Base-by-base conservation (phyloP, 139 green algal genomes). In the Chlorella sp. region DNA sequence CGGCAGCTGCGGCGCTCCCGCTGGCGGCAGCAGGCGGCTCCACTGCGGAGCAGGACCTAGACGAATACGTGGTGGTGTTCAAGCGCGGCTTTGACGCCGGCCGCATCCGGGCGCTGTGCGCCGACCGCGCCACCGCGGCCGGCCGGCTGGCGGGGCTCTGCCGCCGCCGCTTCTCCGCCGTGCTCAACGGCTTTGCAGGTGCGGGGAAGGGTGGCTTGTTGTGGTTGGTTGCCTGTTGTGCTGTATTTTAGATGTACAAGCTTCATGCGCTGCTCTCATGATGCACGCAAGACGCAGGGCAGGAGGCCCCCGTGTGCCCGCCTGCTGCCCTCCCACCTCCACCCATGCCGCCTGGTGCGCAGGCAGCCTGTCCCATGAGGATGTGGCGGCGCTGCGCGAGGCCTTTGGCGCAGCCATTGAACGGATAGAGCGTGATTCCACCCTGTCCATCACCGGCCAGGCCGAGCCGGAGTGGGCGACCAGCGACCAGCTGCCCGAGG, bases 171-270 rank as follows among this genome's bases (percentile, higher is more conserved):
- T 85, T 78, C 67, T 78, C 67, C 25, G 11, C 30, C 30, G 11
- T 67, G 30, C 67, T 85, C 21, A 78, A 78, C 47, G 80, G 80
- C 65, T 85, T 85, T 63, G 47, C 65, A 41, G 80, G 80, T 78
- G 63, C 15, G 78, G 4, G 68, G 68, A 16, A 16, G n/a, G 23
- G 30, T 16, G 9, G 32, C 44, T 55, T 51, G 20, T 18, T 36
- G 11, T 20, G 30, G 16, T 7, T 47, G 47, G 13, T 15, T 12
- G 21, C 1, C 39, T 78, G 70, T 23, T n/a, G n/a, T n/a, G n/a
- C n/a, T n/a, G n/a, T n/a, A n/a, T n/a, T n/a, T n/a, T n/a, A n/a
- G n/a, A n/a, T n/a, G n/a, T n/a, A n/a, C n/a, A n/a, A n/a, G n/a
- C n/a, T n/a, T n/a, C n/a, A 34, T 13, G 17, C 30, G 68, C 34